These are phyloP conservation scores for Ogataea dorogensis DNA, from an alignment of 805 yeast genomes.

Conservation along the genomic window DNA sequence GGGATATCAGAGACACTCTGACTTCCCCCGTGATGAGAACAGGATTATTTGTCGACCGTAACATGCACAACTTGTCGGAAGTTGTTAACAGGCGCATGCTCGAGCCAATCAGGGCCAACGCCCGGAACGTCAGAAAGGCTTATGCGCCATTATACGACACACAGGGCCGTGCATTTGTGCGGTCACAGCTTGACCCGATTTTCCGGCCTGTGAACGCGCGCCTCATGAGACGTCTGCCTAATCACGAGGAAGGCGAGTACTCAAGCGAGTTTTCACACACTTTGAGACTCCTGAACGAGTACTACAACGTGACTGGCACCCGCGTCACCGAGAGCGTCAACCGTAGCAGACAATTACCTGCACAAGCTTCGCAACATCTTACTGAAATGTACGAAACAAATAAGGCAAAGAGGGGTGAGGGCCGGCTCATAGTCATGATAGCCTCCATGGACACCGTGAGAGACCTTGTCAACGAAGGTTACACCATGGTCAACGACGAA, in stretches of 20 bases:
- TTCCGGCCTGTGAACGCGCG: constrained; percentile 59
- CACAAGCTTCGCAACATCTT: constrained; percentile 35
- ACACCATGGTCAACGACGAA: constrained; percentile 14
- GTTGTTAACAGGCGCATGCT: constrained; percentile 35
- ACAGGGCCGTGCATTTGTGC: constrained; percentile 59
- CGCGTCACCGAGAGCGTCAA: constrained; percentile 29
- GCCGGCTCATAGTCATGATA: constrained; percentile 30
- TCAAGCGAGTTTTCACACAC: constrained; percentile 58
- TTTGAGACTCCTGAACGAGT: constrained; percentile 39
- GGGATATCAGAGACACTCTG: constrained; percentile 46
- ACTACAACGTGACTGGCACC: constrained; percentile 39
- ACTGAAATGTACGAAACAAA: constrained; percentile 40
- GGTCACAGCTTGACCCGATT: constrained; percentile 62
- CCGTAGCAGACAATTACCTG: constrained; percentile 36
- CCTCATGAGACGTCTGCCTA: constrained; percentile 42
- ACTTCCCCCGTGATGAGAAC: constrained; percentile 53
- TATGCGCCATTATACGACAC: constrained; percentile 53
- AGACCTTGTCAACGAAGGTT: constrained; percentile 22
- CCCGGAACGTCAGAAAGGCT: constrained; percentile 46
- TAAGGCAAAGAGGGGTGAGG: constrained; percentile 39
- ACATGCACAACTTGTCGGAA: constrained; percentile 32
- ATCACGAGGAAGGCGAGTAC: constrained; percentile 18
- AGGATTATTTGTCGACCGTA: constrained; percentile 34
- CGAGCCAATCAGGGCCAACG: constrained; percentile 49
- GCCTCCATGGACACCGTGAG: constrained; percentile 35